Base-by-base conservation (phyloP, 2,329 filamentous ascomycete genomes). In the Cladosporium sp. region DNA sequence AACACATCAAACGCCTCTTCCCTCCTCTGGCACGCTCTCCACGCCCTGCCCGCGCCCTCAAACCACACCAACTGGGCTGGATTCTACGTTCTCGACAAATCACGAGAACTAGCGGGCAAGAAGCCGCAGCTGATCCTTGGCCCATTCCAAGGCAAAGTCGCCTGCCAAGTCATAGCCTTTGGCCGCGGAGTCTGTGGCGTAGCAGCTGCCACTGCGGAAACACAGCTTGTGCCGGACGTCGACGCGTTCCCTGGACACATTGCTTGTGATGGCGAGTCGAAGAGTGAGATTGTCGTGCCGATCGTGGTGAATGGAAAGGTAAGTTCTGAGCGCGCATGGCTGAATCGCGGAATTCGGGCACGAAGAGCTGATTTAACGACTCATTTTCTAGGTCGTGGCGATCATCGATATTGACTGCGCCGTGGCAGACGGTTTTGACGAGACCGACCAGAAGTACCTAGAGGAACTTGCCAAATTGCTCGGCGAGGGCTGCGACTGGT, bases 331-430 rank as follows among this genome's bases (percentile, higher is more conserved):
- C 25, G 25, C n/a, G n/a, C n/a, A 25, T 25, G 25, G 6, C 6
- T 25, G 25, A 25, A 6, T 3, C 25, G 3, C 3, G 6, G 25
- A 25, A 25, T 6, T 6, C 3, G 25, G 25, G 25, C 25, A n/a
- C 6, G 8, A 15, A n/a, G 25, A 20, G 28, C 47, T 50, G 14
- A 50, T 25, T 9, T n/a, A 17, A 51, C 1, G 11, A 25, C 6
- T 25, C 1, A 9, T 39, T 5, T 51, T 11, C 14, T 12, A 82
- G 76, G 75, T 88, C 5, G 85, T 89, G 20, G 89, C 85, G 2
- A 89, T 93, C 63, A 90, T 94, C 60, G 90, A 94, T 68, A 79
- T 93, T 22, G 90, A 94, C 72, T 93, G 90, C 69, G 84, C 86
- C 1, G 83, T 81, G 37, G 64, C 82, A 55, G 74, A 81, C 14